phyloP scores from a whole-genome alignment of 2,329 filamentous ascomycete genomes.

The Colletotrichum sp. region DNA sequence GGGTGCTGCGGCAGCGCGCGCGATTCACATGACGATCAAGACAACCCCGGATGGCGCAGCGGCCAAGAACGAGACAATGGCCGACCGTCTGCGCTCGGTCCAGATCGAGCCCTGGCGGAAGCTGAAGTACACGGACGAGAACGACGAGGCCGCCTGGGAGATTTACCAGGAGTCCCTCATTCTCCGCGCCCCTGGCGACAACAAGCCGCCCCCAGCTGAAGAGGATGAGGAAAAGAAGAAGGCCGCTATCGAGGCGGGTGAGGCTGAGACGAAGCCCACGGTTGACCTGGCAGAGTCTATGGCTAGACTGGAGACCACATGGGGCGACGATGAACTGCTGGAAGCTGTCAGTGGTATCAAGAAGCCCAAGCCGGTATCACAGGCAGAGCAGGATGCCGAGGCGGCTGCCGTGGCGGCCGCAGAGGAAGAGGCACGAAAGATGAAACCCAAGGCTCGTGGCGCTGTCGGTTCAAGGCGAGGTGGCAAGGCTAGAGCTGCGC shows the following conservation, averaged over 20 bases:
- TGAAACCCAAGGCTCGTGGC: conserved; percentile 23
- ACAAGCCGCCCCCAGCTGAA: background rate
- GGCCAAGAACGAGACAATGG: conserved; percentile 73
- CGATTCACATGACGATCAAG: conserved; percentile 89
- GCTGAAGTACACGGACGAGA: conserved; percentile 83
- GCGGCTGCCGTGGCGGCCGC: conserved; percentile 24
- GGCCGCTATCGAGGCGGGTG: conserved; percentile 12
- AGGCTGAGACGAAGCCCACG: conserved; percentile 1
- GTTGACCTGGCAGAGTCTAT: conserved; percentile 40
- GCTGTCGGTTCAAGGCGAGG: conserved; percentile 29
- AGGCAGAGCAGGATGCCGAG: conserved; percentile 30
- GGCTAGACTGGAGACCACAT: conserved; percentile 42
- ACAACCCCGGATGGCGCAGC: conserved; percentile 71
- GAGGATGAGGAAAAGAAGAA: conserved; percentile 29
- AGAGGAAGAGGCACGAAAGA: conserved; percentile 31
- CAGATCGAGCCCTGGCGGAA: conserved; percentile 84
- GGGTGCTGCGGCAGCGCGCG: conserved; percentile 68
- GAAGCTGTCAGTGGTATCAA: conserved; percentile 51
- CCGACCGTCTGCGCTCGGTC: conserved; percentile 75
- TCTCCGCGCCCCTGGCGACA: conserved; percentile 34
- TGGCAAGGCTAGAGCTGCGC: conserved; percentile 28
- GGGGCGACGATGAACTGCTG: conserved; percentile 49
- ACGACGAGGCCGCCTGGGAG: conserved; percentile 76
- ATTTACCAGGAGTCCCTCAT: conserved; percentile 78
- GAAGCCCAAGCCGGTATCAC: conserved; percentile 31